Evolutionary conservation across 2,329 filamentous ascomycete species (phyloP).

Genomic region (Arachnomyces sp.): DNA sequence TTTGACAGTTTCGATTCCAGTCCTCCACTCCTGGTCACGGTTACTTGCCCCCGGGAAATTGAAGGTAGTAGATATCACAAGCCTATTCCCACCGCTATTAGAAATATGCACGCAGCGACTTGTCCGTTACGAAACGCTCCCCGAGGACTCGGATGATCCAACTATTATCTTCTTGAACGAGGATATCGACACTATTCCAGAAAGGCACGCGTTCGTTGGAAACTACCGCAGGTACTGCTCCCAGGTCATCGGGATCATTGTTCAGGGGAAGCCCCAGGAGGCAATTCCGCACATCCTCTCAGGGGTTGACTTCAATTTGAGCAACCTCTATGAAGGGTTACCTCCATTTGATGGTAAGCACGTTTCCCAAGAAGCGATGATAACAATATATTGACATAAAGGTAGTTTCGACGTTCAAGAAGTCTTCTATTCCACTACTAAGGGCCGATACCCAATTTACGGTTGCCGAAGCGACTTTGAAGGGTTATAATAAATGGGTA

Average conservation of each 20-base stretch:
- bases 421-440: slow-evolving; percentile 43
- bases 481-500: slow-evolving; percentile 81
- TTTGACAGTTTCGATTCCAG: slow-evolving; percentile 85
- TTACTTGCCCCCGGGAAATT: slow-evolving; percentile 67
- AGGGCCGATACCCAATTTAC: slow-evolving; percentile 83
- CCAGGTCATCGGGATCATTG: slow-evolving; percentile 79
- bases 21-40: slow-evolving; percentile 82
- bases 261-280: slow-evolving; percentile 71
- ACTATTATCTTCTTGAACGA: slow-evolving; percentile 78
- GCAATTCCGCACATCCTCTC: slow-evolving; percentile 81
- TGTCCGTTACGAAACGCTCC: slow-evolving; percentile 78
- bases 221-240: slow-evolving; percentile 91
- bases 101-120: slow-evolving; percentile 77
- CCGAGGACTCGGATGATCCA: slow-evolving; percentile 71
- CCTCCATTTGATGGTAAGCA: slow-evolving; percentile 58
- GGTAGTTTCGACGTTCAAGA: slow-evolving; percentile 31
- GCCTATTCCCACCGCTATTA: slow-evolving; percentile 65
- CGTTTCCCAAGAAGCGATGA: neutral
- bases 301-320: slow-evolving; percentile 65
- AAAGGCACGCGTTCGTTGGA: slow-evolving; percentile 87
- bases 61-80: slow-evolving; percentile 49
- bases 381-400: slow-evolving; percentile 3
- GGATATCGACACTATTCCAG: slow-evolving; percentile 89
- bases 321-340: slow-evolving; percentile 65
- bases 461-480: slow-evolving; percentile 79